Evolutionary conservation across 805 yeast species (phyloP).

Genomic region (Yarrowia divulgata): DNA sequence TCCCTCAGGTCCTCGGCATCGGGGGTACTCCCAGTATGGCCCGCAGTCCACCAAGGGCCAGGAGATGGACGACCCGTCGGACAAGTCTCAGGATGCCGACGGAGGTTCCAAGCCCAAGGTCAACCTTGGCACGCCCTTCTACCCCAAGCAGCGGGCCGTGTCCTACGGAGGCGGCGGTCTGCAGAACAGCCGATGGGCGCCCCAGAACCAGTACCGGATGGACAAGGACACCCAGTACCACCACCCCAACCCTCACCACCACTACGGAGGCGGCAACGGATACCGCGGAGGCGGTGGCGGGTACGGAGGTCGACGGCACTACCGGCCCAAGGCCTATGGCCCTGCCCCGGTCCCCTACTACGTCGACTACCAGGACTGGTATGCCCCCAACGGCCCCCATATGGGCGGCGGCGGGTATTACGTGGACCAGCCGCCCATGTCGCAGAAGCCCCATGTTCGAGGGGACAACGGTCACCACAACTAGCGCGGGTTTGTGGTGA

Average conservation of each 20-base stretch:
- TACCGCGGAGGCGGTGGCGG: slow-evolving; percentile 33
- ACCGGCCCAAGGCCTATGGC: slow-evolving; percentile 14
- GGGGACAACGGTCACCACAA: slow-evolving; percentile 1
- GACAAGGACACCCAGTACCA: slow-evolving; percentile 26
- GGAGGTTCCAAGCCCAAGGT: slow-evolving; percentile 11
- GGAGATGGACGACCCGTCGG: not conserved
- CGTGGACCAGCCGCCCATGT: slow-evolving; percentile 21
- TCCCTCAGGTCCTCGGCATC: slow-evolving; percentile 16
- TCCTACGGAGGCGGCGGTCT: slow-evolving; percentile 14
- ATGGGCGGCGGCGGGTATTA: slow-evolving; percentile 18
- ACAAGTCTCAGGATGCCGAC: not conserved
- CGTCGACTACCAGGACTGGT: slow-evolving; percentile 37
- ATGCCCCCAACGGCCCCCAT: slow-evolving; percentile 13
- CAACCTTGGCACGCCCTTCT: slow-evolving; percentile 28
- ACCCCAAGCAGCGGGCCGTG: slow-evolving; percentile 25
- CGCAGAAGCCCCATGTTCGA: slow-evolving; percentile 20
- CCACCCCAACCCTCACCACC: not conserved
- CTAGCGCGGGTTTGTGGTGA: not conserved
- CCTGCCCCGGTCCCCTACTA: slow-evolving; percentile 10
- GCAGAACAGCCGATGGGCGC: slow-evolving; percentile 37
- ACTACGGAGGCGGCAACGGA: slow-evolving; percentile 17
- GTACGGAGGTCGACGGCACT: not conserved
- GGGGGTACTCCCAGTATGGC: not conserved
- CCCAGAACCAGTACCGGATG: slow-evolving; percentile 28
- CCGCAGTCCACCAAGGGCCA: not conserved